phyloP scores from a whole-genome alignment of 345 rosid species.

The Gossypium turneri region DNA sequence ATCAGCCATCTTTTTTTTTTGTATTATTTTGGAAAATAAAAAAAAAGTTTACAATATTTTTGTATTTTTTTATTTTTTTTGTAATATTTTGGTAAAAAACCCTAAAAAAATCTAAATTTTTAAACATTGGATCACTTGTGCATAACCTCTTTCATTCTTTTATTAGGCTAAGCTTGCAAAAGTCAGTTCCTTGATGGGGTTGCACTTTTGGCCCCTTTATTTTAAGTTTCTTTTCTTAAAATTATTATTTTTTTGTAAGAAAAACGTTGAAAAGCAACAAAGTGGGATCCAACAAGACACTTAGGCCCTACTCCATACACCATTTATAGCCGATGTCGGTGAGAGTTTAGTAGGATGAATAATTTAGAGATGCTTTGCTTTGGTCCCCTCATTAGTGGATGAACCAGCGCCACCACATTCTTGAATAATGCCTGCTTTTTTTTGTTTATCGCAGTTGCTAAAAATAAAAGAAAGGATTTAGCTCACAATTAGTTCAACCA shows the following conservation, averaged over 20 bases:
- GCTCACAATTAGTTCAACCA: not conserved
- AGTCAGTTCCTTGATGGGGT: not conserved
- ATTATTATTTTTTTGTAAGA: not conserved
- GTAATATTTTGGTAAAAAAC: no score
- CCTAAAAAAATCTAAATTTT: no score
- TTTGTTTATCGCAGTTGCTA: not conserved
- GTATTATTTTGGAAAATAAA: no score
- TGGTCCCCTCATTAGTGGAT: not conserved
- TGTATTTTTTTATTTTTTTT: no score
- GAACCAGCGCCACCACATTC: not conserved
- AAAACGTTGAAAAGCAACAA: not conserved
- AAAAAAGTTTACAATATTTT: no score
- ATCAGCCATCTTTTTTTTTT: no score
- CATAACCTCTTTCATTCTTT: not conserved
- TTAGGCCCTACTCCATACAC: not conserved
- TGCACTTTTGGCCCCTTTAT: not conserved
- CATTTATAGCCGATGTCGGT: not conserved
- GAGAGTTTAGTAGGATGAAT: not conserved
- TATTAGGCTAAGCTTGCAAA: not conserved
- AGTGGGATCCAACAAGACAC: not conserved
- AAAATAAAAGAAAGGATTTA: not conserved
- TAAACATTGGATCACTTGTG: no score
- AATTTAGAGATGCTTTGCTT: not conserved
- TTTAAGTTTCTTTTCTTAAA: not conserved
- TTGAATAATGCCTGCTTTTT: not conserved